Base-by-base conservation (phyloP, 768 basidiomycete genomes). In the Lactarius deliciosus region DNA sequence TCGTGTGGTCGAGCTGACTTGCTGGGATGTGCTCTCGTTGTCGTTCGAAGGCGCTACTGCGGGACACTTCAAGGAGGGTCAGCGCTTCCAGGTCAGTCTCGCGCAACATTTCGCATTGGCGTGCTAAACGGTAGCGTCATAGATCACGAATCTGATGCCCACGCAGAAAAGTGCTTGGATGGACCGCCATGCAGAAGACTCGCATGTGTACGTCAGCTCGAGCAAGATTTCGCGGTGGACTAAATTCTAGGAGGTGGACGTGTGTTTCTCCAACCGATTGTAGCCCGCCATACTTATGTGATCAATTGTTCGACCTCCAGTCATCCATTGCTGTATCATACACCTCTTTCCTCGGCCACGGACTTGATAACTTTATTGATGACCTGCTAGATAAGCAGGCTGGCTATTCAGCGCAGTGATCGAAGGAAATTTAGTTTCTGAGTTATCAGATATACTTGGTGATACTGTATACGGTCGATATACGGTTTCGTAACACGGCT, bases 161-260 rank as follows among this genome's bases (percentile, higher is more conserved):
- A 86, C 82, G 20, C 86, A 91, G 41, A 78, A 76, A 7, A 83
- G 79, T 5, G 84, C 91, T 20, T 94, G 93, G 92, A 89, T 89
- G 84, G 81, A 80, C 47, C 76, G 72, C 2, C 13, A 73, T n/a
- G 65, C 78, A 59, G 82, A 82, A 18, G 79, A 77, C 13, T 81
- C 85, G 13, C 86, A 91, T 72, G 81, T 94, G 2, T 92, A 85
- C 75, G 75, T 96, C 66, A 80, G 81, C 66, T 90, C 91, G 4
- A 80, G 84, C 66, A 81, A 85, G 58, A 83, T 86, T 68, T 85
- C 92, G 9, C 79, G 82, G 69, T 91, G 88, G 89, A 85, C 78
- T 61, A 79, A 75, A 65, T 64, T 73, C 10, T 56, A 61, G 38
- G 18, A 1, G 47, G n/a, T 18, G 22, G 22, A 25, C 13, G 13